A percentile compares a stretch with the other conserved stretches of the same genome.
Conservation (phyloP, 2,329 filamentous ascomycete species). For the Talaromyces sp. region DNA sequence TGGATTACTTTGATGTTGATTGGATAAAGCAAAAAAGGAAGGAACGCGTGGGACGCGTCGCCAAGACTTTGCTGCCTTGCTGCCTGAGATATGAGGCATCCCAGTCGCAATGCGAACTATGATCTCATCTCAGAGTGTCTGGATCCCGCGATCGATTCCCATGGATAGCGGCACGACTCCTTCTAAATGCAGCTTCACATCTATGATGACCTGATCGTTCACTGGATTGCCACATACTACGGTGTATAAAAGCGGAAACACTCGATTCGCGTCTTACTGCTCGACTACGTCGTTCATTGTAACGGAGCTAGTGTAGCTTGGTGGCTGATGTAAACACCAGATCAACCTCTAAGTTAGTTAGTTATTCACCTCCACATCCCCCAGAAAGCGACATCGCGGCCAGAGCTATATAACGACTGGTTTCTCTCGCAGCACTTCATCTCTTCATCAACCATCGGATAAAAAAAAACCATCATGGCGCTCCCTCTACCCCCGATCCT, state of each 20-base stretch:
- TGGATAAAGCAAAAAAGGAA: neutral
- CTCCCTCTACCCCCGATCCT: constrained; percentile 65
- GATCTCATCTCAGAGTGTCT: constrained; percentile 3
- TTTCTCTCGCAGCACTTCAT: too few relatives aligned
- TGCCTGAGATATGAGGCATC: constrained; percentile 11
- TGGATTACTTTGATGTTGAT: neutral
- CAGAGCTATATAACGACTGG: neutral
- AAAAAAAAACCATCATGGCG: constrained; percentile 55
- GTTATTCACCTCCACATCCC: neutral
- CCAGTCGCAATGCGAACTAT: neutral
- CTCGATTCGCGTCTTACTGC: neutral
- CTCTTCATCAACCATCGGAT: neutral
- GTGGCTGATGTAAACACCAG: neutral
- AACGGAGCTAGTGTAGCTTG: neutral
- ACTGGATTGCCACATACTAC: neutral
- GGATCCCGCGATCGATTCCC: constrained; percentile 1
- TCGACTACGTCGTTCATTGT: neutral
- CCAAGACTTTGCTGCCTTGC: constrained; percentile 2
- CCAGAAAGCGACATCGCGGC: neutral
- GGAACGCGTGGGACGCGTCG: constrained; percentile 19
- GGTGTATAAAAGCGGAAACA: neutral
- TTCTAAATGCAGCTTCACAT: neutral
- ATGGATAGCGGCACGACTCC: neutral
- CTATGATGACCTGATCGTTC: neutral
- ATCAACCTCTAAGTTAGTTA: too few relatives aligned